Percentiles rank a stretch among this genome's conserved stretches.
phyloP scores from a whole-genome alignment of 768 basidiomycete genomes.

The Tricholoma furcatifolium region DNA sequence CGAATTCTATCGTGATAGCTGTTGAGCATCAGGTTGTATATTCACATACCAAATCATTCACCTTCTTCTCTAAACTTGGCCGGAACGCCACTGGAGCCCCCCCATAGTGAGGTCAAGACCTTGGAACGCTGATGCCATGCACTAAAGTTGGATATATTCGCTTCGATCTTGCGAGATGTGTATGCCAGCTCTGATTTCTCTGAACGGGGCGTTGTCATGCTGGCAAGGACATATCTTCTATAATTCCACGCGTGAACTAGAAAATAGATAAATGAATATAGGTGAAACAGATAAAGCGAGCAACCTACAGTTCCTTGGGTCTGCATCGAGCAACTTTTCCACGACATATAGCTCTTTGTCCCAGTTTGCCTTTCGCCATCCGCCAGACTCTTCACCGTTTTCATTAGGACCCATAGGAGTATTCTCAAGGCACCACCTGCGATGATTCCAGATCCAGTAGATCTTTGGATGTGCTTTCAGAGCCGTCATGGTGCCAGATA shows the following conservation, averaged over 20 bases:
- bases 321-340: slow-evolving; percentile 89
- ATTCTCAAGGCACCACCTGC: slow-evolving; percentile 90
- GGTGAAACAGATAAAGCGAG: background rate
- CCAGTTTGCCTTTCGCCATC: slow-evolving; percentile 86
- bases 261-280: background rate
- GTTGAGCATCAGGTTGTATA: background rate
- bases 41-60: slow-evolving; percentile 19
- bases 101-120: slow-evolving; percentile 67
- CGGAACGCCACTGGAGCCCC: slow-evolving; percentile 49
- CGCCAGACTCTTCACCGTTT: slow-evolving; percentile 42
- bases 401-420: slow-evolving; percentile 71
- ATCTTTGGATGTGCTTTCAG: slow-evolving; percentile 90
- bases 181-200: slow-evolving; percentile 75
- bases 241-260: slow-evolving; percentile 96
- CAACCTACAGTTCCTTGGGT: slow-evolving; percentile 87
- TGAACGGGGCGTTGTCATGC: slow-evolving; percentile 58
- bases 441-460: slow-evolving; percentile 99
- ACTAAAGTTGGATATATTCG: slow-evolving; percentile 96
- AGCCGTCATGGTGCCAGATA: slow-evolving; percentile 76
- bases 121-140: slow-evolving; percentile 99
- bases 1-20: slow-evolving; percentile 65
- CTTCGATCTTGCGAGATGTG: slow-evolving; percentile 87
- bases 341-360: slow-evolving; percentile 81
- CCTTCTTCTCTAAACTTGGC: slow-evolving; percentile 67
- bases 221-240: slow-evolving; percentile 78